These are phyloP conservation scores for Platanus orientalis DNA, from an alignment of 164 flowering plant genomes.

Conservation along the genomic window DNA sequence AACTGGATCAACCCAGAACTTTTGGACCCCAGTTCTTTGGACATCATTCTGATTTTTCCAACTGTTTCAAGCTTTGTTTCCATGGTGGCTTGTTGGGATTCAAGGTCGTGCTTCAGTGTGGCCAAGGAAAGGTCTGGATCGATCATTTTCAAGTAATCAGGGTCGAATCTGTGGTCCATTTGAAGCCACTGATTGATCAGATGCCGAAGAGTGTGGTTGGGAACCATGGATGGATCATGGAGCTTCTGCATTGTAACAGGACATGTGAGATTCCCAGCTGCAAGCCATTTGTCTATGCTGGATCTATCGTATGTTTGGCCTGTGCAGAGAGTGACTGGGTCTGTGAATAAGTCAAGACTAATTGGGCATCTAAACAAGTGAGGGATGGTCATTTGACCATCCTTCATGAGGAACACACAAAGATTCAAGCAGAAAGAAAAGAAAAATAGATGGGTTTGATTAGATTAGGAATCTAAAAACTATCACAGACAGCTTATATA, in stretches of 20 bases:
- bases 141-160: conserved; percentile 2
- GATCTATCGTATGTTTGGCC: conserved; percentile 81
- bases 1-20: conserved; percentile 34
- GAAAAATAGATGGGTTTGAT: not conserved
- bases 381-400: conserved; percentile 44
- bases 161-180: conserved; percentile 19
- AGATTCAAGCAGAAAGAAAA: not conserved
- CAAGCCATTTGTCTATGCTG: conserved; percentile 67
- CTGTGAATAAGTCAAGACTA: conserved; percentile 62
- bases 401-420: conserved; percentile 24
- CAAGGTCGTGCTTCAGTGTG: conserved; percentile 32
- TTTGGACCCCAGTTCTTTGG: conserved; percentile 24
- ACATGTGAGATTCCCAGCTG: conserved; percentile 65
- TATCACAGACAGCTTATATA: no score
- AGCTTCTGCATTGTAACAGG: conserved; percentile 90
- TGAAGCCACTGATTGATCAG: conserved; percentile 58
- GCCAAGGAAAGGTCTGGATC: conserved; percentile 25
- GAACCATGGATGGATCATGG: conserved; percentile 55
- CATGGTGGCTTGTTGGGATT: conserved; percentile 24
- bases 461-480: not conserved
- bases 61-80: conserved; percentile 32
- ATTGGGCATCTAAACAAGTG: conserved; percentile 69
- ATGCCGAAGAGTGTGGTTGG: conserved; percentile 70
- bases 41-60: conserved; percentile 23
- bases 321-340: conserved; percentile 75